Base-by-base conservation (phyloP, 1,139 yeast genomes). In the Suhomyces bribrorum region DNA sequence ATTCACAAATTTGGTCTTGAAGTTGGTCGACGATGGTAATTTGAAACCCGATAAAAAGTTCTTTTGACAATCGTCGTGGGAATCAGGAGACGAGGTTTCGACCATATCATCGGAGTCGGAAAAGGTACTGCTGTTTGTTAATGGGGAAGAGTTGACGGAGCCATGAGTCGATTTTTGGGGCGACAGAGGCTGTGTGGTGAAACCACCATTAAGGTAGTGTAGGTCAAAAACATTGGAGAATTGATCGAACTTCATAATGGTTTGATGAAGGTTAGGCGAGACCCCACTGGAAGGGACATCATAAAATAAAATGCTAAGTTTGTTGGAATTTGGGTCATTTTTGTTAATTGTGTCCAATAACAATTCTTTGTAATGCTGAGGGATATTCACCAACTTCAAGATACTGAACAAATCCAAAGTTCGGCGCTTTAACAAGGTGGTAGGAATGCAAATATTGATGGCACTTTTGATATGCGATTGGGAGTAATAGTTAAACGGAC, bases 241-340 rank as follows among this genome's bases (percentile, higher is more conserved):
- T 3, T 53, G 47, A 16, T 52, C 46, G 46, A 76, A 74, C 44
- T 75, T 75, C 37, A 54, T 47, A 31, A 72, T 54, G 0, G 76
- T 73, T 40, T 73, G 78, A 45, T 60, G 62, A 9, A 75, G 47
- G 35, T 64, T 65, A 27, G 62, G 57, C 1, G 73, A 57, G n/a
- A 74, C 56, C 44, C 49, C 47, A 11, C 42, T 37, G 13, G 72
- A 61, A 25, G 52, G 48, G 14, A 60, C 49, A 47, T 83, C 89
- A 50, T 83, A 81, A 20, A 83, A 57, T 9, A 83, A 57, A 16
- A 83, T 56, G 6, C 56, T 54, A 12, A 66, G 44, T 18, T 41
- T 39, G 13, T 29, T 23, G 8, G 15, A 28, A 14, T 26, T 17
- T 5, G 28, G 4, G 9, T 26, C 29, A n/a, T 22, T 25, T 7